Conservation (phyloP, 192 early-diverging fungal species). For the Coemansia sp. region DNA sequence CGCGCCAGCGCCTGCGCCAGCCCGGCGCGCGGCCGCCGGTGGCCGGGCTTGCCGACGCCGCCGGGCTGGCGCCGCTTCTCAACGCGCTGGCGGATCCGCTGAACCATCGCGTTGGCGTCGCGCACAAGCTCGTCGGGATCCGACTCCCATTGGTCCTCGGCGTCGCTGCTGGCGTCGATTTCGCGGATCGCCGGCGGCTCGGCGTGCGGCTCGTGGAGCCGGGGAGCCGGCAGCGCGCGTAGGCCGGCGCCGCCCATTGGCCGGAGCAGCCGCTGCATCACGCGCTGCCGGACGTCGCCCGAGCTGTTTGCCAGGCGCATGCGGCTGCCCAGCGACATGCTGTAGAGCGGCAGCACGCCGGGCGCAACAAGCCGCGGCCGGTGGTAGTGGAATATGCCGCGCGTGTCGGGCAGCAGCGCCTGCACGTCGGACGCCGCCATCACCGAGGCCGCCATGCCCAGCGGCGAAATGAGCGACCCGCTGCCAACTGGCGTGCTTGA, state of each 20-base stretch:
- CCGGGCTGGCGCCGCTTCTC: neutral
- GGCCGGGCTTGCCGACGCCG: neutral
- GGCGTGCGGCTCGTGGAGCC: neutral
- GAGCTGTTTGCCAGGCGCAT: neutral
- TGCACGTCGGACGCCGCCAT: constrained; percentile 10
- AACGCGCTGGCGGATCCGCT: constrained; percentile 2
- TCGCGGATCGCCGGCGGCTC: neutral
- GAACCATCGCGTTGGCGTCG: neutral
- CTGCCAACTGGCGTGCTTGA: neutral
- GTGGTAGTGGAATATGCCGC: constrained; percentile 38
- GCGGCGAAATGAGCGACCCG: constrained; percentile 17
- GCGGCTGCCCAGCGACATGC: neutral
- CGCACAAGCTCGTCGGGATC: constrained; percentile 10
- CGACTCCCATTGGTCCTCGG: constrained; percentile 25
- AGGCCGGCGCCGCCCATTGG: too few relatives aligned
- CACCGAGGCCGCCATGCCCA: constrained; percentile 23
- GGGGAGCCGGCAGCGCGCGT: constrained; percentile 1
- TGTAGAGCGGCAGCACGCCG: neutral
- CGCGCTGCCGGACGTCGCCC: constrained; percentile 3
- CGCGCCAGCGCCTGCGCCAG: constrained; percentile 13
- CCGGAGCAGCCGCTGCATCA: constrained; percentile 7
- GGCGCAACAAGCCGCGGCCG: constrained; percentile 9
- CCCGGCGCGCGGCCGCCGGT: neutral
- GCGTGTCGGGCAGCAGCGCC: constrained; percentile 18
- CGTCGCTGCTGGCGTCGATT: neutral